Evolutionary conservation across 2,329 filamentous ascomycete genomes (phyloP), one percentile per base, ranked within the genome.

Genomic region (Phoma sp.): DNA sequence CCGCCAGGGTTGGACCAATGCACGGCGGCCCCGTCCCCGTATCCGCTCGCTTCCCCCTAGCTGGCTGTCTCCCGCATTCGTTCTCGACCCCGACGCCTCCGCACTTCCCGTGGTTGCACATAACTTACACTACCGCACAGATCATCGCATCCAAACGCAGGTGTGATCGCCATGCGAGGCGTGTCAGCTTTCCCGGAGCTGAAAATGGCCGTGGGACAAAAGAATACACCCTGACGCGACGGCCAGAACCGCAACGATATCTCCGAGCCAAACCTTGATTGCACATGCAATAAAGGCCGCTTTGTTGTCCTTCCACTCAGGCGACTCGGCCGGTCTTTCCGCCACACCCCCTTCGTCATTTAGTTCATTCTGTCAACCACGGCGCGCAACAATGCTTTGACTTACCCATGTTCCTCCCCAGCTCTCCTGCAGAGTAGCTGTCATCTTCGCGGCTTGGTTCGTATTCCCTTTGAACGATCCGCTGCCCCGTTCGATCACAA

Each of bases 71-170:
- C 25, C 39, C 29, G 37, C 26, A n/a, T 21, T 30, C 33, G 28
- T 42, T 45, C 45, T 45, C 37, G 39, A 47, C 43, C 14, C 20
- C 28, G 21, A 46, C 40, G 23, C 51, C 51, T 45, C 45, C 46
- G 21, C 46, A 30, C n/a, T 18, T 40, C 5, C 25, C 17, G 33
- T 37, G 33, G 39, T 46, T n/a, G 17, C 37, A 45, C 51, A 47
- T 4, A 5, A 9, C 49, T 36, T 23, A n/a, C 25, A 42, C 28
- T 11, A 25, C 26, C 32, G 48, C 34, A 46, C 48, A 45, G n/a
- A 20, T 42, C 37, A 26, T 37, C 43, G 25, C 43, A 33, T 34
- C 32, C 39, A 25, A 39, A 48, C 26, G 17, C 32, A 47, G 34
- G n/a, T 29, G 21, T 21, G 45, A 39, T 42, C 21, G 33, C 40